Percentiles rank a stretch among this genome's conserved stretches.
Evolutionary conservation across 2,329 filamentous ascomycete species (phyloP).

Genomic region (Fonsecaea nubica): DNA sequence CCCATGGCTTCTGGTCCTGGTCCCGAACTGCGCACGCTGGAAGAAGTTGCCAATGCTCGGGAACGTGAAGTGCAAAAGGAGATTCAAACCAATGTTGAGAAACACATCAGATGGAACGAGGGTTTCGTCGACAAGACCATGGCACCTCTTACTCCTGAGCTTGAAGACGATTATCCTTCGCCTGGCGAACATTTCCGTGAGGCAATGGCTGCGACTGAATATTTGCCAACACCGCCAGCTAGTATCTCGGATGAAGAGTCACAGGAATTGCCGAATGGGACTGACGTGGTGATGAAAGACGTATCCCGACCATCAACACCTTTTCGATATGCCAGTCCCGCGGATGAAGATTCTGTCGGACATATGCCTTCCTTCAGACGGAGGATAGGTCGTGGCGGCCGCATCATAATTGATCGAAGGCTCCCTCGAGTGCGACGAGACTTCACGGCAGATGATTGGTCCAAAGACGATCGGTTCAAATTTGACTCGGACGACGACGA

Average conservation of each 20-base stretch:
- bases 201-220: constrained; percentile 70
- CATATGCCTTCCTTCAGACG: constrained; percentile 74
- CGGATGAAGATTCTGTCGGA: constrained; percentile 52
- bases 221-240: constrained; percentile 60
- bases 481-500: constrained; percentile 80
- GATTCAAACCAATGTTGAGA: constrained; percentile 84
- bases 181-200: constrained; percentile 67
- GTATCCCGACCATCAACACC: constrained; percentile 43
- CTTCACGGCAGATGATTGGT: constrained; percentile 52
- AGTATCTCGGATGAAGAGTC: constrained; percentile 53
- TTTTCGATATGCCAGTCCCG: constrained; percentile 51
- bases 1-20: constrained; percentile 72
- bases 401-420: constrained; percentile 86
- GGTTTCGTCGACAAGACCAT: constrained; percentile 87
- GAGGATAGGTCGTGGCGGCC: constrained; percentile 81
- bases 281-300: constrained; percentile 39
- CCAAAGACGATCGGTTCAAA: constrained; percentile 74
- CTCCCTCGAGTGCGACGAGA: constrained; percentile 64
- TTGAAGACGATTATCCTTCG: constrained; percentile 61
- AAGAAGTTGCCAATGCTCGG: constrained; percentile 79
- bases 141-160: constrained; percentile 79
- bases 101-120: constrained; percentile 90
- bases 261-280: constrained; percentile 24
- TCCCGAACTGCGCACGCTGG: constrained; percentile 76
- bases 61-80: constrained; percentile 80